Evolutionary conservation across 2,329 filamentous ascomycete species (phyloP), one percentile per base, ranked within the genome.

Genomic region (Exophiala calicioides): DNA sequence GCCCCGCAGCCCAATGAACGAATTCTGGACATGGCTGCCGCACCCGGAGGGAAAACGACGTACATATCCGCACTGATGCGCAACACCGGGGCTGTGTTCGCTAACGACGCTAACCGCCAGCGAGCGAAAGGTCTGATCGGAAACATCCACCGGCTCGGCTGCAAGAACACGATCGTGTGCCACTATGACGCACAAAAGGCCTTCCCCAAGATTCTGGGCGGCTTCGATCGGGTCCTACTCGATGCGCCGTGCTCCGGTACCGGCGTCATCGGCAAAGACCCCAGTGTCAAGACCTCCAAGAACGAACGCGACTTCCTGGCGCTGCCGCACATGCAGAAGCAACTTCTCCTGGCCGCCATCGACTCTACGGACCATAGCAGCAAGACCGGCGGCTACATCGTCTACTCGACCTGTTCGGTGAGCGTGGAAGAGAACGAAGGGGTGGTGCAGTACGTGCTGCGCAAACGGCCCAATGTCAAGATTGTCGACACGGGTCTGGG

Each of bases 281-380:
- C 91, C 23, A 89, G 86, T 56, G 90, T 98, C 59, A 98, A 98
- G 79, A 97, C 91, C 18, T 97, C 96, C 76, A 97, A 97, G 77
- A 94, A 88, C 8, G 89, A 95, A 65, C 85, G 85, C 57, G 93
- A 98, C 68, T 98, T 98, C 74, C 81, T 96, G 68, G 82, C 86
- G 62, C 81, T 98, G 41, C 90, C 93, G 0, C 93, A 98, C 69
- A 80, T 89, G 50, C 93, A 98, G 70, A 96, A 96, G 69, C 90
- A 97, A 71, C 79, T 98, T 45, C 75, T 98, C 9, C 80, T 98
- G 20, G 82, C 90, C 5, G 93, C 93, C 37, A 95, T 98, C 55
- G 93, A 98, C 72, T 95, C 88, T 0, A 88, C 94, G 12, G 90
- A 96, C 67, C 90, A 96, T 65, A 75, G 82, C 39, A 90, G 85